Evolutionary conservation across 2,329 filamentous ascomycete genomes (phyloP), one percentile per base, ranked within the genome.

Genomic region (Fusarium luffae): DNA sequence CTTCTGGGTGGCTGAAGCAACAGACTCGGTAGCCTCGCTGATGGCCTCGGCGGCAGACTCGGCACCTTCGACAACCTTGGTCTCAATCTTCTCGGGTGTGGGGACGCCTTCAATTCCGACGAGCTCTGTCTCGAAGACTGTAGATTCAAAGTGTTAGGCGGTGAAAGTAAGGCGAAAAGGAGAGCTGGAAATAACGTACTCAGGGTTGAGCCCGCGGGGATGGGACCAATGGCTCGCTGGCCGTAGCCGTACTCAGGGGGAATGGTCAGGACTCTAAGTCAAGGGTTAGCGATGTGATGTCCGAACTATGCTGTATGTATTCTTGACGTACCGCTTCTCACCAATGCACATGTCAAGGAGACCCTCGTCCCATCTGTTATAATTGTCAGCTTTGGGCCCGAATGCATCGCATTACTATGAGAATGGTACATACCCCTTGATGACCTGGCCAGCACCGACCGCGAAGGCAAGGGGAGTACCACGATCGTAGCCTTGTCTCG

Each of bases 311-410:
- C 30, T 27, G n/a, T 41, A n/a, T 46, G 52, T 44, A 57, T 44
- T 37, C 16, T 62, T 49, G 37, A 74, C 80, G 81, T 74, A 84
- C 85, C 87, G 88, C 85, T 94, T 95, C 85, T 98, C 95, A 68
- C 96, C 95, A 74, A 97, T 92, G 82, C 96, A 98, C 94, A 98
- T 98, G 77, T 93, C 93, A 56, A 96, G 75, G 41, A 98, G 86
- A 51, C 95, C 95, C 78, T 97, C 82, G 75, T 98, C 95, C 95
- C 94, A 98, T 77, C 90, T 93, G 67, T 50, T 52, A 42, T 28
- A 46, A 55, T 40, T 61, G 64, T 78, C 46, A 74, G 68, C 52
- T 37, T 72, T 50, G 25, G 57, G 44, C 49, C 58, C 47, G 50
- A 47, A 60, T 63, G 25, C 41, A 57, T 61, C 30, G 34, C 47